A percentile compares a stretch with the other conserved stretches of the same genome.
These are phyloP conservation scores for Phytophthora constricta DNA, from an alignment of 352 stramenopile genomes.

Conservation along the genomic window DNA sequence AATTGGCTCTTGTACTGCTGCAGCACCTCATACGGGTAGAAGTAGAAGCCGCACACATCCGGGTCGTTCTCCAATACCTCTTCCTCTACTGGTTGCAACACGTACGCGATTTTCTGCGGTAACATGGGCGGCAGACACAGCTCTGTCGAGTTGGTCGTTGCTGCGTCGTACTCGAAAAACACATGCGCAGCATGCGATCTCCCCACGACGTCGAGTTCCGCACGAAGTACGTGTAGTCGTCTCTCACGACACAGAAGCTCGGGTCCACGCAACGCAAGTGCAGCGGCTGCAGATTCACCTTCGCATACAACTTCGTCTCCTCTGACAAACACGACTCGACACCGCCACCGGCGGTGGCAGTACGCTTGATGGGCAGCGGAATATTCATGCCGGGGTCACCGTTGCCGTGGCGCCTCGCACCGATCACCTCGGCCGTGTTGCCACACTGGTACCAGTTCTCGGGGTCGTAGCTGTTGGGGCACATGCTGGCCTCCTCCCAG, in stretches of 20 bases:
- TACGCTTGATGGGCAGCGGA: slow-evolving; percentile 41
- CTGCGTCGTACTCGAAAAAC: slow-evolving; percentile 73
- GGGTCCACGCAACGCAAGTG: slow-evolving; percentile 65
- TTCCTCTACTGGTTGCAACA: slow-evolving; percentile 56
- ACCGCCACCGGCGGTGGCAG: slow-evolving; percentile 31
- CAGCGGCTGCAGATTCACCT: slow-evolving; percentile 66
- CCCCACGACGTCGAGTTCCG: slow-evolving; percentile 66
- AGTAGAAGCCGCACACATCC: slow-evolving; percentile 77
- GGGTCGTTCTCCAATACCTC: slow-evolving; percentile 65
- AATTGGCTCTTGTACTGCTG: slow-evolving; percentile 64
- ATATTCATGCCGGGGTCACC: slow-evolving; percentile 44
- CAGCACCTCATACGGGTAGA: slow-evolving; percentile 75
- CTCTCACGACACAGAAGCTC: slow-evolving; percentile 40
- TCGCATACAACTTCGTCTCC: slow-evolving; percentile 63
- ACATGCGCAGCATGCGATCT: slow-evolving; percentile 75
- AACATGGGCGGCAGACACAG: slow-evolving; percentile 70
- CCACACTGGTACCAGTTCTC: slow-evolving; percentile 80
- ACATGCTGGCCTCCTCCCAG: slow-evolving; percentile 73
- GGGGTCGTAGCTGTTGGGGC: slow-evolving; percentile 74
- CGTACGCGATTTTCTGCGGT: slow-evolving; percentile 62
- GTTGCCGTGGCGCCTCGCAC: slow-evolving; percentile 18
- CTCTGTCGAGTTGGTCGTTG: slow-evolving; percentile 52
- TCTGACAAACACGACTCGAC: slow-evolving; percentile 62
- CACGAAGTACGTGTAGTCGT: slow-evolving; percentile 65
- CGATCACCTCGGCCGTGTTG: slow-evolving; percentile 61